Evolutionary conservation across 208 protist genomes (phyloP), one percentile per base, ranked within the genome.

Genomic region (Trypanosoma congolense): DNA sequence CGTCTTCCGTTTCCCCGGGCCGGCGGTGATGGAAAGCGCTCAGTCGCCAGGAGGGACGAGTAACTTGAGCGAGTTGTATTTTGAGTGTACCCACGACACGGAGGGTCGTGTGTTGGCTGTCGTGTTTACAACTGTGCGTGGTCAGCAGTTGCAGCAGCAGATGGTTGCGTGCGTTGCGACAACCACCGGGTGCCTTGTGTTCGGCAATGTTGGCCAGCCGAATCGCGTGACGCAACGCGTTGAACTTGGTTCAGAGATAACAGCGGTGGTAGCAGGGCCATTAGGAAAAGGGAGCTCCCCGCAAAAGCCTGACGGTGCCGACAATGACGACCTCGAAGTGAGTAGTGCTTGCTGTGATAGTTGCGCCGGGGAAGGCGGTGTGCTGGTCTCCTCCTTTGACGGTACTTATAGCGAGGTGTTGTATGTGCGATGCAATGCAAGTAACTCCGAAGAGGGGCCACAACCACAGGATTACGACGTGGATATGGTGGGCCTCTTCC

Each of bases 401-500:
- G 63, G 55, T 24, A 49, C 43, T 18, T 70, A 60, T 54, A 70
- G 55, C 24, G 63, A 70, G 36, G 56, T 70, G 29, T 3, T 51
- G 28, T 48, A 63, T 57, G 31, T 70, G 33, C 41, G 49, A 12
- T 70, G 55, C 9, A 12, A 16, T 38, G 6, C 33, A 6, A 12
- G 33, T 12, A 38, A 12, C 12, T 38, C 9, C 33, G 33, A 6
- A 16, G 33, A 6, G 9, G 33, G 12, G 9, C 33, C 12, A 12
- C 33, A 6, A 12, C 33, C 6, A 12, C 33, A 12, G 33, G 33
- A 38, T 12, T 38, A 6, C 6, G 33, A 38, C 33, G 33, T 38
- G 33, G 33, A 38, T 3, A 65, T 71, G 10, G 26, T 29, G 2
- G 77, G 71, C 0, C 61, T 84, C 5, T 88, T 83, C 44, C 71